Conservation (phyloP, 441 rosid species). For the Populus hybrid region DNA sequence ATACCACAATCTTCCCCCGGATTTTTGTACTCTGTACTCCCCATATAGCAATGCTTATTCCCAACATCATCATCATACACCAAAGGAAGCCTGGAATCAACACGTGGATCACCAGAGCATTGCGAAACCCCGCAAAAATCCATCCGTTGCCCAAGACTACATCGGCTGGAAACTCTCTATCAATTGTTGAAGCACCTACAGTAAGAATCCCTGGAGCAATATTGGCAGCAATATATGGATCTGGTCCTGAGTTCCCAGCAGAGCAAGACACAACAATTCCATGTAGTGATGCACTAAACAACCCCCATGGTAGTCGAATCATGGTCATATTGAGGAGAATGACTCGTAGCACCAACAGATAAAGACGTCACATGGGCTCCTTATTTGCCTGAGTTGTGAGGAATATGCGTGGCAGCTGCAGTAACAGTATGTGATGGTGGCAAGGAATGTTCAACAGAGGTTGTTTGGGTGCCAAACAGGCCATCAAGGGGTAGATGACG, state of each 20-base stretch:
- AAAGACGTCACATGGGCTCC: conserved; percentile 76
- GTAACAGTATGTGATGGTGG: no score
- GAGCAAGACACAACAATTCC: conserved; percentile 81
- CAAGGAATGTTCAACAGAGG: no score
- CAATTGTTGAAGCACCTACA: conserved; percentile 79
- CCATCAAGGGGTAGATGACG: conserved; percentile 52
- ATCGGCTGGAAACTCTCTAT: conserved; percentile 73
- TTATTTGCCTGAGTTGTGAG: no score
- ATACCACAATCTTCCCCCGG: conserved; percentile 67
- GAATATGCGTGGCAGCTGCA: no score
- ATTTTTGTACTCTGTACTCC: conserved; percentile 44
- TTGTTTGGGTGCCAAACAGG: no score
- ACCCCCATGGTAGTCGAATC: conserved; percentile 83
- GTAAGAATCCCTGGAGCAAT: conserved; percentile 88
- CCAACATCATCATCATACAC: conserved; percentile 66
- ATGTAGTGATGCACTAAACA: conserved; percentile 57
- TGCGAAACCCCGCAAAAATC: conserved; percentile 54
- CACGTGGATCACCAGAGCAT: conserved; percentile 44
- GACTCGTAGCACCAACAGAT: conserved; percentile 69
- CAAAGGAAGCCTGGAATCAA: conserved; percentile 41
- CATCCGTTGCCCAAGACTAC: conserved; percentile 60
- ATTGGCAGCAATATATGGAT: conserved; percentile 56
- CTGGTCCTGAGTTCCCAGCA: conserved; percentile 88
- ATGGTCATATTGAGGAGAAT: conserved; percentile 53
- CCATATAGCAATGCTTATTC: conserved; percentile 46